phyloP scores from a whole-genome alignment of 805 yeast genomes.

The Teunomyces cretensis region DNA sequence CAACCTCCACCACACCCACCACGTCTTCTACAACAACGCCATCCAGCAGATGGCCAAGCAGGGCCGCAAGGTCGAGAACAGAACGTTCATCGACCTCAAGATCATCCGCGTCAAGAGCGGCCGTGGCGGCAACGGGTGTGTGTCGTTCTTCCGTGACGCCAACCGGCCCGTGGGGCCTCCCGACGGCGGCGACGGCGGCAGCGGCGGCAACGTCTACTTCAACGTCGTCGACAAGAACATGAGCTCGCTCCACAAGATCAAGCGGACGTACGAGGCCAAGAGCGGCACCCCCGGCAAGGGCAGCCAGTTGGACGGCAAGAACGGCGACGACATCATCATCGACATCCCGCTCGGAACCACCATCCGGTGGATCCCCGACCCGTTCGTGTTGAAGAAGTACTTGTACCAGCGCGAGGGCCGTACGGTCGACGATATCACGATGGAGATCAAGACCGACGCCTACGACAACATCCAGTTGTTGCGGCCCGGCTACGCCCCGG shows the following conservation, averaged over 20 bases:
- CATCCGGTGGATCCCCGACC: constrained; percentile 81
- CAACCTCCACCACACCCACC: constrained; percentile 39
- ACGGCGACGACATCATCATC: constrained; percentile 75
- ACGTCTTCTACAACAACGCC: constrained; percentile 32
- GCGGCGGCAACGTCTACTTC: constrained; percentile 84
- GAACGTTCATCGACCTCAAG: constrained; percentile 58
- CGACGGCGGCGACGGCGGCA: constrained; percentile 98
- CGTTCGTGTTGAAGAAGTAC: constrained; percentile 41
- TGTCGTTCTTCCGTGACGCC: constrained; percentile 85
- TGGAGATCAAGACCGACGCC: constrained; percentile 32
- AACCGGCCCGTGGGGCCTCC: constrained; percentile 89
- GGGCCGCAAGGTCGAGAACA: constrained; percentile 35
- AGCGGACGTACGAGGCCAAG: constrained; percentile 66
- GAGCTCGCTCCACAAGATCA: constrained; percentile 68
- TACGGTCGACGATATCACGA: constrained; percentile 20
- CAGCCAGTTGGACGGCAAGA: constrained; percentile 81
- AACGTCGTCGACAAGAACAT: constrained; percentile 69
- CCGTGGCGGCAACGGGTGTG: constrained; percentile 83
- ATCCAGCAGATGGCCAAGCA: constrained; percentile 22
- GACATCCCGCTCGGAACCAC: constrained; percentile 93
- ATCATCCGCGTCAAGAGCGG: constrained; percentile 73
- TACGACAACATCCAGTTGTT: constrained; percentile 52
- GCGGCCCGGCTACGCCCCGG: constrained; percentile 62
- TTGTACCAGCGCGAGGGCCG: constrained; percentile 15
- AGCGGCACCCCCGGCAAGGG: constrained; percentile 72